Conservation (phyloP, 176 grass and related monocot species). For the Triticum monococcum region DNA sequence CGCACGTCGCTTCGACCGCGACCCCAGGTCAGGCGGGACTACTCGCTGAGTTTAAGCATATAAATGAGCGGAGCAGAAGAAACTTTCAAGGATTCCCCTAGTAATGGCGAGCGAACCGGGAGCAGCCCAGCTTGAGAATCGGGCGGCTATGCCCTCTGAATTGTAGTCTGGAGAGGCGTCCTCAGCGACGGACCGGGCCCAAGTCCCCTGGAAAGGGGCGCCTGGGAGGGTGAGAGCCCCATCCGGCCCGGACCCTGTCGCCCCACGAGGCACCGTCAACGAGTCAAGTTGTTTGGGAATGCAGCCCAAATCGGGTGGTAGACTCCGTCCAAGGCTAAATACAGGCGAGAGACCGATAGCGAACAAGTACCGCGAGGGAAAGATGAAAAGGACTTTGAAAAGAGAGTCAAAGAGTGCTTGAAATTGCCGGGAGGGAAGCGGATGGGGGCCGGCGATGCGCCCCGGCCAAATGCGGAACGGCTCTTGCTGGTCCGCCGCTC, state of each 20-base stretch:
- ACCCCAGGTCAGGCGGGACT: not conserved
- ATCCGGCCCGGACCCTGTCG: slow-evolving; percentile 49
- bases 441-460: slow-evolving; percentile 58
- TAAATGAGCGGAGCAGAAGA: slow-evolving; percentile 27
- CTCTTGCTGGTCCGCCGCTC: not conserved
- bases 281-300: slow-evolving; percentile 61
- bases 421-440: slow-evolving; percentile 70
- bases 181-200: slow-evolving; percentile 43
- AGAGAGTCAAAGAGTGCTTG: slow-evolving; percentile 77
- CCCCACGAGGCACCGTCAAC: slow-evolving; percentile 54
- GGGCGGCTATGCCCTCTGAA: too few species aligned
- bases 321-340: slow-evolving; percentile 61
- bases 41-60: not conserved
- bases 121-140: not conserved
- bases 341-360: slow-evolving; percentile 58
- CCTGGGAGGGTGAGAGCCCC: slow-evolving; percentile 65
- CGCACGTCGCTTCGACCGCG: too few species aligned
- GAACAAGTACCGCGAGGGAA: slow-evolving; percentile 68
- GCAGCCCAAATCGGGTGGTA: slow-evolving; percentile 47
- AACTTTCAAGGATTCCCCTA: slow-evolving; percentile 37
- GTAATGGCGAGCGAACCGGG: slow-evolving; percentile 40
- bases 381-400: slow-evolving; percentile 80
- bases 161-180: slow-evolving; percentile 31
- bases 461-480: not conserved
- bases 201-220: slow-evolving; percentile 62